Base-by-base conservation (phyloP, 805 yeast species). In the Groenewaldozyma salmanticensis region DNA sequence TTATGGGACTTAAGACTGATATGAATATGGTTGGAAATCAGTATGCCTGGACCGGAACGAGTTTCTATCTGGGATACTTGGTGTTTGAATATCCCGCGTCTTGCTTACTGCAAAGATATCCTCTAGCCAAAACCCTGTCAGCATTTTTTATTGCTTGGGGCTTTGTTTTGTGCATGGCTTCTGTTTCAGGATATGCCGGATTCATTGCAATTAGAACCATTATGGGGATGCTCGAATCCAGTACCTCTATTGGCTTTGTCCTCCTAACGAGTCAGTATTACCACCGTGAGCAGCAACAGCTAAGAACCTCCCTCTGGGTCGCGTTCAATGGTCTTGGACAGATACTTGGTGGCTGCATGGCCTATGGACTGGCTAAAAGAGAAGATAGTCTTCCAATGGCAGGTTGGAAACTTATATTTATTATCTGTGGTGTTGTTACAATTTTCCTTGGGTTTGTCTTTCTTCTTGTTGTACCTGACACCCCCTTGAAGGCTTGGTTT, bases 71-170 rank as follows among this genome's bases (percentile, higher is more conserved):
- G 31, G 87, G 86, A 3, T 80, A 78, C 53, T 57, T 80, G 35
- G 65, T 61, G 5, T 77, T 75, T 50, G 78, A 75, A 49, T 60
- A 71, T 43, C 73, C 77, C 7, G 66, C 71, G 15, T 57, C 64
- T 9, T 55, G 60, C 39, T 34, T 68, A 4, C 53, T 77, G 24
- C 83, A 78, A 55, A 65, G 62, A 42, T 68, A 74, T 37, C 80
- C 79, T 3, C 13, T 24, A 13, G 68, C 76, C 4, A 75, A 72
- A 47, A 59, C 75, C 3, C 64, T 71, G 2, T 62, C 73, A 7
- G 46, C 57, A 1, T 68, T 70, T 44, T 68, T 79, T 31, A 51
- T 76, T n/a, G 33, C 72, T 0, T 81, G 88, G 87, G 86, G 86
- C 18, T 51, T 55, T 27, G 56, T 76, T n/a, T 58, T 77, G 29